Conservation (phyloP, 2,329 filamentous ascomycete species). For the Lasiodiplodia sp. region DNA sequence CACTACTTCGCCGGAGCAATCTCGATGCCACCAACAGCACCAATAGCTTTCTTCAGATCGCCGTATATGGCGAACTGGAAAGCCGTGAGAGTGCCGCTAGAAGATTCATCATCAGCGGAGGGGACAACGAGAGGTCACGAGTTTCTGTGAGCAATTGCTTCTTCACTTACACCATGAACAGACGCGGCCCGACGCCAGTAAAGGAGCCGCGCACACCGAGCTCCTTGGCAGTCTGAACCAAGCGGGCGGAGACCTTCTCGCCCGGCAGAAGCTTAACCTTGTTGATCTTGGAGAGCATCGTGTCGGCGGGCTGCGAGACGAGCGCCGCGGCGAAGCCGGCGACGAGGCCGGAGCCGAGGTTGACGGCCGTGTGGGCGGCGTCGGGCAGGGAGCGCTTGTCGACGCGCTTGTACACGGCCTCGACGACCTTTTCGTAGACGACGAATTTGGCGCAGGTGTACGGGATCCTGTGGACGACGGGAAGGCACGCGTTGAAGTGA, state of each 20-base stretch:
- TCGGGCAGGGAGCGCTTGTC: conserved; percentile 76
- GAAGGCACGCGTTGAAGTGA: too few relatives aligned
- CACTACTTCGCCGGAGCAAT: neutral
- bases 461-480: conserved; percentile 67
- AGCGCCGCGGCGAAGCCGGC: conserved; percentile 83
- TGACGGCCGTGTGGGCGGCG: conserved; percentile 77
- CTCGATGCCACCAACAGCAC: conserved; percentile 28
- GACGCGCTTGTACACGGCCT: conserved; percentile 71
- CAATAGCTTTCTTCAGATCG: conserved; percentile 68
- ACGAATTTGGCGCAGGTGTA: conserved; percentile 97
- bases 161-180: conserved; percentile 57
- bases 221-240: conserved; percentile 88
- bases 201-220: conserved; percentile 81
- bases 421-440: conserved; percentile 87
- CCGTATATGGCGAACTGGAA: conserved; percentile 88
- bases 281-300: conserved; percentile 96
- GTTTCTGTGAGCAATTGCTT: too few relatives aligned
- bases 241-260: conserved; percentile 79
- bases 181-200: conserved; percentile 80
- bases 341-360: conserved; percentile 48
- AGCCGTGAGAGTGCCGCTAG: conserved; percentile 66
- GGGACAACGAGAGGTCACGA: too few relatives aligned
- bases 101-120: too few relatives aligned
- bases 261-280: conserved; percentile 88
- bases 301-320: conserved; percentile 61